Evolutionary conservation across 2,329 filamentous ascomycete genomes (phyloP), one percentile per base, ranked within the genome.

Genomic region (Aureobasidium sp.): DNA sequence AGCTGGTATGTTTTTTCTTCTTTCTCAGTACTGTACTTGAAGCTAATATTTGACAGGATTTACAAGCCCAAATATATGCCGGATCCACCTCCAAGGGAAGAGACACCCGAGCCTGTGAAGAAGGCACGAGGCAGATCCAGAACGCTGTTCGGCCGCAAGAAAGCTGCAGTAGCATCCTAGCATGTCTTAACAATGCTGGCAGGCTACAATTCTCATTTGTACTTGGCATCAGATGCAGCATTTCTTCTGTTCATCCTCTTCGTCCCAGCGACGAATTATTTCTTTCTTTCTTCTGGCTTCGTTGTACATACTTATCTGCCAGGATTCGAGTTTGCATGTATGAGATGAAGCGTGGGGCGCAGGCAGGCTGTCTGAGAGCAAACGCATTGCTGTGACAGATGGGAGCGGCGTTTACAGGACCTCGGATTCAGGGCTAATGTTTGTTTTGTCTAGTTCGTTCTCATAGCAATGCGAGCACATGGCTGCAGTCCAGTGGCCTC

Each of bases 1-100:
- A 97, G 91, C 79, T 99, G 94, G 93, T 96, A 81, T 72, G 90
- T 83, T 62, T 21, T 21, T 63, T 45, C 11, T 37, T 37, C 30
- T 37, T 14, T 45, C 30, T 37, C 5, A 30, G 4, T 30, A 11
- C 13, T 41, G 48, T 65, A 65, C 41, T 61, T 65, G 64, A 41
- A 64, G 49, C 62, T 66, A 27, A 63, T 61, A 55, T 42, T 16
- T 59, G 13, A 48, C 51, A 96, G 91, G 92, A 97, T 97, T 68
- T 92, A 97, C 79, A 97, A 97, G 75, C 78, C 91, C 62, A 97
- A 97, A 72, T 97, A 97, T 73, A 81, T 82, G 77, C 85, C 87
- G 63, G 89, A 90, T 39, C 61, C 62, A 10, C 44, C 21, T 25
- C 59, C 27, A 27, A 41, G 25, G 27, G 57, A 55, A 27, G 57